These are phyloP conservation scores for Strobilomyces dryophilus DNA, from an alignment of 768 basidiomycete genomes.

Conservation along the genomic window DNA sequence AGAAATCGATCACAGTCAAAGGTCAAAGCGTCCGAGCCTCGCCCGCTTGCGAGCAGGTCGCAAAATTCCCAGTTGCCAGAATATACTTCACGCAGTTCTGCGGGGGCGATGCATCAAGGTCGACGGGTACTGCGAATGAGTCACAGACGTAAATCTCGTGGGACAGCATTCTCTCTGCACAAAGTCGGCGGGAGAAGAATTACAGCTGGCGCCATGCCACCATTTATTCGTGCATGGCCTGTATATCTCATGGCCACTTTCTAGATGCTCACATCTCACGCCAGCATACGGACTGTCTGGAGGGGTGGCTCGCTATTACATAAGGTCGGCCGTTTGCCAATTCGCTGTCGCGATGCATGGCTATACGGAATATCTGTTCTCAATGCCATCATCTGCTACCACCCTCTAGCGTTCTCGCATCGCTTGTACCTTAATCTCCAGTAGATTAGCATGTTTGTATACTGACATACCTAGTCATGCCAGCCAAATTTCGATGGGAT, in stretches of 20 bases:
- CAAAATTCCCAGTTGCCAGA: too few species aligned
- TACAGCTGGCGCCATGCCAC: slow-evolving; percentile 89
- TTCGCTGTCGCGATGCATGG: not conserved
- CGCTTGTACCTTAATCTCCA: not conserved
- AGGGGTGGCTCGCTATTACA: slow-evolving; percentile 79
- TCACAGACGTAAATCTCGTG: not conserved
- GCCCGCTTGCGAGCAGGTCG: too few species aligned
- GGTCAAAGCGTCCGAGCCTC: too few species aligned
- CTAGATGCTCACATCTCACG: not conserved
- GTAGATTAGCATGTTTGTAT: too few species aligned
- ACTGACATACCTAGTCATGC: slow-evolving; percentile 27
- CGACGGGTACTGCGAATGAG: too few species aligned
- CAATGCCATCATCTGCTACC: slow-evolving; percentile 37
- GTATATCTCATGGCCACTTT: not conserved
- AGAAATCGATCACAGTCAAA: too few species aligned
- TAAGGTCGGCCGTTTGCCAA: slow-evolving; percentile 44
- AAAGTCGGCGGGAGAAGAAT: slow-evolving; percentile 42
- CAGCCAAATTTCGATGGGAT: slow-evolving; percentile 70
- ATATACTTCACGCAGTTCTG: too few species aligned
- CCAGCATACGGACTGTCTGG: slow-evolving; percentile 84
- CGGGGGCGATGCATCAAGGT: too few species aligned
- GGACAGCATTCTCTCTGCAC: slow-evolving; percentile 9
- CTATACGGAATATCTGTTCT: slow-evolving; percentile 79
- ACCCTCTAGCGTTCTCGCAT: slow-evolving; percentile 43
- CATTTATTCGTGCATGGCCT: slow-evolving; percentile 71